Evolutionary conservation across 2,329 filamentous ascomycete genomes (phyloP), one percentile per base, ranked within the genome.

Genomic region (Eurotiales sp.): DNA sequence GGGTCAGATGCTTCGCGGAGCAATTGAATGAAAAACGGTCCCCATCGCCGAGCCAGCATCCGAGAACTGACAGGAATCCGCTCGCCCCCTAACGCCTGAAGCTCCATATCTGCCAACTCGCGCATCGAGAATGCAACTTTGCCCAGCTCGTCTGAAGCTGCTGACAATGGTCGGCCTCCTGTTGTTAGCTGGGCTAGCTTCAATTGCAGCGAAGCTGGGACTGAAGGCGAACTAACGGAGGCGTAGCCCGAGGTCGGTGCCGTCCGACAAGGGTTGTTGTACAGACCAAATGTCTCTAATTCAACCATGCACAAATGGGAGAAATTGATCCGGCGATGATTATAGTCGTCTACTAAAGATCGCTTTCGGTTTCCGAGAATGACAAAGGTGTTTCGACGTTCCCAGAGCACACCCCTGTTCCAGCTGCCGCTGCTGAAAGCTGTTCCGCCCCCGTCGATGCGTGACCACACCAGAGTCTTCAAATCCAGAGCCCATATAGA

Each of bases 341-440:
- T 97, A 71, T 99, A 99, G 69, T 99, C 93, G 60, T 99, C 92
- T 0, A 97, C 92, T 27, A 99, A 78, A 59, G 88, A 96, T 56
- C 93, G 80, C 70, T 95, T 96, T 32, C 93, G 83, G 68, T 96
- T 95, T 42, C 93, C 93, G 32, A 99, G 78, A 56, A 99, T 92
- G 29, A 97, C 90, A 72, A 97, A 99, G 0, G 90, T 89, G 65
- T 96, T 99, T 56, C 93, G 82, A 39, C 92, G 82, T 63, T 88
- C 88, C 93, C 93, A 99, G 7, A 99, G 71, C 25, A 99, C 83
- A 36, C 93, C 93, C 52, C 93, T 81, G 65, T 99, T 99, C 93
- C 93, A 99, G 69, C 92, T 97, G 40, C 93, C 93, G 66, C 96
- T 90, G 62, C 89, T 92, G 68, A 99, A 97, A 3, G 97, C 91